Conservation (phyloP, 2,329 filamentous ascomycete genomes). For the Aspergillus felis region DNA sequence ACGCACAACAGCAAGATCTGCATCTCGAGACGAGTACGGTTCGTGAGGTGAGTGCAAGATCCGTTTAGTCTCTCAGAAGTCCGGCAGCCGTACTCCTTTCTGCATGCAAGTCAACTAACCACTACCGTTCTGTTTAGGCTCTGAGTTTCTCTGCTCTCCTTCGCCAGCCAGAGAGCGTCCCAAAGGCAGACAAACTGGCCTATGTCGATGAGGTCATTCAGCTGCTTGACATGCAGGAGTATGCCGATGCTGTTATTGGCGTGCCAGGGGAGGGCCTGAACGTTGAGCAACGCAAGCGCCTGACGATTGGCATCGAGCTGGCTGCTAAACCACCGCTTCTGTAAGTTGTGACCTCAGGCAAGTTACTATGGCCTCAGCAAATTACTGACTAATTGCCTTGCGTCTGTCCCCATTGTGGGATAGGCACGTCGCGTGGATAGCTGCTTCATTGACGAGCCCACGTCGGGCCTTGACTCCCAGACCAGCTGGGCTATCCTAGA, state of each 20-base stretch:
- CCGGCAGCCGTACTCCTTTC: too few relatives aligned
- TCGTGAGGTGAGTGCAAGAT: conserved; percentile 56
- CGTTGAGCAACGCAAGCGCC: conserved; percentile 64
- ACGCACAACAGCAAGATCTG: conserved; percentile 89
- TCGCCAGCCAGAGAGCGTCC: conserved; percentile 71
- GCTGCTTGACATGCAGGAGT: conserved; percentile 83
- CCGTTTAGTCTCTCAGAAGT: too few relatives aligned
- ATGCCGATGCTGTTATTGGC: conserved; percentile 86
- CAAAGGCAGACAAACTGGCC: conserved; percentile 71
- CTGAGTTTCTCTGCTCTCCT: conserved; percentile 81
- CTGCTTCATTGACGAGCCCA: conserved; percentile 86
- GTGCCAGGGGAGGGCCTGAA: conserved; percentile 75
- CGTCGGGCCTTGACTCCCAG: conserved; percentile 87
- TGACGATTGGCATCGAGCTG: conserved; percentile 92
- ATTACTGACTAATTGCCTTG: too few relatives aligned
- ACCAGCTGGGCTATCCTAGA: conserved; percentile 90
- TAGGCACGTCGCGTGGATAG: too few relatives aligned
- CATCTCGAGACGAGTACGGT: conserved; percentile 82
- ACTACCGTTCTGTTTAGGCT: conserved; percentile 47
- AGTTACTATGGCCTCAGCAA: too few relatives aligned
- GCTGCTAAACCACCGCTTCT: conserved; percentile 86
- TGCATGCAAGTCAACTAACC: too few relatives aligned
- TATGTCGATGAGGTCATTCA: conserved; percentile 91
- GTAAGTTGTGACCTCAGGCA: not conserved
- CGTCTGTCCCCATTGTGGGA: too few relatives aligned